Conservation (phyloP, 73 alveolate genomes). For the Stentor coeruleus region DNA sequence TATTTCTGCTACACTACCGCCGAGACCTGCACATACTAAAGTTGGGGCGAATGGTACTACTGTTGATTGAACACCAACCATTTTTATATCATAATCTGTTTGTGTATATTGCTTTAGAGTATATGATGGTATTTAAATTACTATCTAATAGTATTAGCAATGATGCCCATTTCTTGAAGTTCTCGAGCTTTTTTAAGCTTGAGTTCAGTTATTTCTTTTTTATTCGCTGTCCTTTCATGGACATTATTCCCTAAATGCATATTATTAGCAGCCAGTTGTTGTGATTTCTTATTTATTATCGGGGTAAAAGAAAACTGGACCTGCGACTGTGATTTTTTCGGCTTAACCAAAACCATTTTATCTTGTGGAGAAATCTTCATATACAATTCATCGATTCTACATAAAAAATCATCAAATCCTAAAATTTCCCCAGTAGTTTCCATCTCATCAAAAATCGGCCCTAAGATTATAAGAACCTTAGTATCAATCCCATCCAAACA, state of each 20-base stretch:
- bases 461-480: too few relatives aligned
- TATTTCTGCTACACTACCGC: conserved; percentile 25
- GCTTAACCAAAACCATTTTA: neutral
- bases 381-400: too few relatives aligned
- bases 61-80: conserved; percentile 9
- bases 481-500: neutral
- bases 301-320: neutral
- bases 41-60: neutral
- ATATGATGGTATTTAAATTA: too few relatives aligned
- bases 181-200: neutral
- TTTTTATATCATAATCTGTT: neutral
- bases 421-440: neutral
- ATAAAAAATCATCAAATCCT: neutral
- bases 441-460: neutral
- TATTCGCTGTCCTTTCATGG: neutral
- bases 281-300: neutral
- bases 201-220: neutral
- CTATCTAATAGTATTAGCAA: too few relatives aligned
- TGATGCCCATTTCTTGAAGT: neutral
- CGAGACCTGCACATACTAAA: conserved; percentile 20
- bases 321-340: neutral
- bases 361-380: neutral
- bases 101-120: too few relatives aligned
- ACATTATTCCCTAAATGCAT: neutral
- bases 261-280: neutral